Evolutionary conservation across 1,139 yeast species (phyloP).

Genomic region (Arxiozyma telluris): DNA sequence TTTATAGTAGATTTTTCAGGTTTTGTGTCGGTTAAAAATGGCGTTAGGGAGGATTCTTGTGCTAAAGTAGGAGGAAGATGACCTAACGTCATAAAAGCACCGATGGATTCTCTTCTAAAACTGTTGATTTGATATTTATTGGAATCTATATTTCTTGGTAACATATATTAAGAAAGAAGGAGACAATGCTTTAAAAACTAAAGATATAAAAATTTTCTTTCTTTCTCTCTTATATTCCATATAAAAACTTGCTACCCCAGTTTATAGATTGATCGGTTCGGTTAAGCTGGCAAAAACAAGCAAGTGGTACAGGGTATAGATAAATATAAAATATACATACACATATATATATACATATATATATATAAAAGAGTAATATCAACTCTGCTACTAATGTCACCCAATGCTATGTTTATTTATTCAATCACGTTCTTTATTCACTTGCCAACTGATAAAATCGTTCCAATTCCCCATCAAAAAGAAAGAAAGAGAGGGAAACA

Average conservation of each 20-base stretch:
- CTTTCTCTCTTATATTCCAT: not conserved
- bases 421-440: no score
- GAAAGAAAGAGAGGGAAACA: no score
- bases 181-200: not conserved
- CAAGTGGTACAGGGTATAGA: no score
- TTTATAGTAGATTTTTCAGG: not conserved
- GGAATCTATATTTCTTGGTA: slow-evolving; percentile 1
- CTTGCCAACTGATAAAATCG: no score
- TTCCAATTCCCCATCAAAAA: not conserved
- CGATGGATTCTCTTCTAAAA: slow-evolving; percentile 14
- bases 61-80: slow-evolving; percentile 15
- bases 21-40: slow-evolving; percentile 15
- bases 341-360: no score
- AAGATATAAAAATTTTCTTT: not conserved
- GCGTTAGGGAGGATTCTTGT: slow-evolving; percentile 18
- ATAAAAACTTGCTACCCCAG: not conserved
- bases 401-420: no score
- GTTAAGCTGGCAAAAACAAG: no score
- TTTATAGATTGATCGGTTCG: no score
- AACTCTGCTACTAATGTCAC: no score
- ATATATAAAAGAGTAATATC: no score
- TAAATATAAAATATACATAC: no score
- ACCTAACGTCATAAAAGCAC: slow-evolving; percentile 18
- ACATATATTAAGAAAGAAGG: not conserved
- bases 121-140: not conserved